These are phyloP conservation scores for Arabidopsis suecica DNA, from an alignment of 345 rosid genomes.

Conservation along the genomic window DNA sequence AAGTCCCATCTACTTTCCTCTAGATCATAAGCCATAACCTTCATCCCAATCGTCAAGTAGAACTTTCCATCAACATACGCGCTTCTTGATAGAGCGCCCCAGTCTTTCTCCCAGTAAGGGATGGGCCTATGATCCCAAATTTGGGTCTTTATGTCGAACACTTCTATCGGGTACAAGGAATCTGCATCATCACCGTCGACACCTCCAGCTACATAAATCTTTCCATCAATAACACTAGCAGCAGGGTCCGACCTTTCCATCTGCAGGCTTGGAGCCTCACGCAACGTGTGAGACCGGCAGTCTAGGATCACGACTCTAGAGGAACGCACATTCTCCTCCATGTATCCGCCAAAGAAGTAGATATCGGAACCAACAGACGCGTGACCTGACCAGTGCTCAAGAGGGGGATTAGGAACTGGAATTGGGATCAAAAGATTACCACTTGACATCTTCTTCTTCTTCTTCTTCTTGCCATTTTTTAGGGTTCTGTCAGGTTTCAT, in stretches of 20 bases:
- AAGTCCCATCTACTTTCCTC: constrained; percentile 51
- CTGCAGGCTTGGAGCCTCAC: constrained; percentile 54
- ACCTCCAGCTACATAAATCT: constrained; percentile 70
- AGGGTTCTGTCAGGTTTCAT: background rate
- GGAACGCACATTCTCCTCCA: constrained; percentile 52
- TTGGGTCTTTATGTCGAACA: constrained; percentile 49
- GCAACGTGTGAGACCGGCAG: constrained; percentile 66
- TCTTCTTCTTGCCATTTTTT: background rate
- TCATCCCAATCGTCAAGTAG: constrained; percentile 10
- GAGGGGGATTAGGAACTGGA: constrained; percentile 35
- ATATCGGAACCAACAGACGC: constrained; percentile 54
- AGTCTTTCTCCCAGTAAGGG: background rate
- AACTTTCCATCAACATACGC: constrained; percentile 1
- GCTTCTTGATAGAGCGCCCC: background rate
- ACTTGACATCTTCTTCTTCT: background rate
- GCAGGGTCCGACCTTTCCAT: constrained; percentile 54
- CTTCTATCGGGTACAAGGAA: constrained; percentile 62
- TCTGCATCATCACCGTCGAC: background rate
- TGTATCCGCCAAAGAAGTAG: constrained; percentile 64
- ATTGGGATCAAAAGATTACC: background rate
- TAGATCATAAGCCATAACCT: constrained; percentile 60
- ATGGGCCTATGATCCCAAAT: constrained; percentile 45
- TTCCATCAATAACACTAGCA: constrained; percentile 52
- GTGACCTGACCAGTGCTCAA: constrained; percentile 48
- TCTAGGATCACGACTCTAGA: constrained; percentile 64